A percentile compares a stretch with the other conserved stretches of the same genome.
These are phyloP conservation scores for Anisodus tanguticus DNA, from an alignment of 257 asterid species.

Conservation along the genomic window DNA sequence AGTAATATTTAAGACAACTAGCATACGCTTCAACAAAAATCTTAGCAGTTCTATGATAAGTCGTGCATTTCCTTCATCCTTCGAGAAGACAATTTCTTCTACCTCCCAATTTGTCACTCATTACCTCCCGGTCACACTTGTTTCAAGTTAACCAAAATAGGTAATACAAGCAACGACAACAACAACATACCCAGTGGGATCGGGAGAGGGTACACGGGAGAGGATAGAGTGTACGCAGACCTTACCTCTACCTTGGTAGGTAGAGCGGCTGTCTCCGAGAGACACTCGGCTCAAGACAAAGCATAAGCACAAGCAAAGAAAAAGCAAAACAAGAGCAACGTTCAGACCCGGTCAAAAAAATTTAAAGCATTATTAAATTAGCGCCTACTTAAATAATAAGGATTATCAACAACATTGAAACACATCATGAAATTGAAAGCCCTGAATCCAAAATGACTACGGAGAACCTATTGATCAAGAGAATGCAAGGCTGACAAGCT, in stretches of 20 bases:
- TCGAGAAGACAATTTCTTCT: not conserved
- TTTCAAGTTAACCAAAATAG: not conserved
- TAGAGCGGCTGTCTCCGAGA: too few species aligned
- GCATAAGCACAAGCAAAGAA: too few species aligned
- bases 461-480: not conserved
- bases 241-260: too few species aligned
- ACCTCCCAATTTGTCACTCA: not conserved
- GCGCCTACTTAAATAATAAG: not conserved
- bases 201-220: too few species aligned
- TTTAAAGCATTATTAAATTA: not conserved
- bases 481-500: constrained; percentile 7
- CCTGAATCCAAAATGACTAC: not conserved
- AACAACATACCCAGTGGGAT: too few species aligned
- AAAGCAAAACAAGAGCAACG: too few species aligned
- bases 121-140: not conserved
- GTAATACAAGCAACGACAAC: not conserved
- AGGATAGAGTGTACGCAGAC: too few species aligned
- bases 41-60: not conserved
- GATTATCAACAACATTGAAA: not conserved
- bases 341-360: too few species aligned
- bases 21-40: not conserved
- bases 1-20: not conserved
- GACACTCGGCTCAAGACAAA: too few species aligned
- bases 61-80: not conserved
- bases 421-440: not conserved